Percentiles rank a stretch among this genome's conserved stretches.
phyloP scores from a whole-genome alignment of 2,329 filamentous ascomycete species.

The Ceratocystis alfenasii region DNA sequence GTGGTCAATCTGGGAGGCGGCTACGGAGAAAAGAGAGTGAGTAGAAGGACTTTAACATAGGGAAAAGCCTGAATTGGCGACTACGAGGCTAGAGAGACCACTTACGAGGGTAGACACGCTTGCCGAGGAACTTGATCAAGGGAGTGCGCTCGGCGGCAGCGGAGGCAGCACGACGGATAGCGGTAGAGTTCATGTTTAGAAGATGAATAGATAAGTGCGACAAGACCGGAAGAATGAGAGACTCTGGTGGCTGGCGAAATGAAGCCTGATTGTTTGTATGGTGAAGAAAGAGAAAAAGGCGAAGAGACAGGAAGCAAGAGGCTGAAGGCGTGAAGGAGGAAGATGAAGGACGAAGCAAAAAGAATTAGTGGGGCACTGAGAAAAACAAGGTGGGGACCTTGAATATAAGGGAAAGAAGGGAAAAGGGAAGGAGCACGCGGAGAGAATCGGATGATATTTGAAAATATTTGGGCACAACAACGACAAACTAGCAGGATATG shows the following conservation, averaged over 20 bases:
- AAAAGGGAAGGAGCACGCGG: constrained; percentile 9
- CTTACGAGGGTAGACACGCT: constrained; percentile 47
- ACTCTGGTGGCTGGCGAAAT: background rate
- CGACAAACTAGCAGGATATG: background rate
- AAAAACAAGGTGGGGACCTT: background rate
- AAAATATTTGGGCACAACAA: background rate
- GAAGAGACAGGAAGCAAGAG: background rate
- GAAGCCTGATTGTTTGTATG: background rate
- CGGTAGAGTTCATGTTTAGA: constrained; percentile 42
- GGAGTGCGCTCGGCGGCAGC: constrained; percentile 49
- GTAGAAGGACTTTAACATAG: background rate
- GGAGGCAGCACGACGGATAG: constrained; percentile 41
- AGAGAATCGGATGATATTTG: constrained; percentile 10
- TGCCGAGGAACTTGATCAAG: constrained; percentile 51
- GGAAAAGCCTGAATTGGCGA: background rate
- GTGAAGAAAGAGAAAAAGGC: background rate
- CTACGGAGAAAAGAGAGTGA: constrained; percentile 34
- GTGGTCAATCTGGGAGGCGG: constrained; percentile 52
- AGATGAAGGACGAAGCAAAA: background rate
- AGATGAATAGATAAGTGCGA: background rate
- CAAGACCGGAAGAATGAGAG: background rate
- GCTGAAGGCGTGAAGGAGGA: background rate
- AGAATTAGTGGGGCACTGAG: constrained; percentile 4
- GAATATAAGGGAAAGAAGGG: constrained; percentile 1
- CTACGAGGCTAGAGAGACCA: constrained; percentile 16